Evolutionary conservation across 2,329 filamentous ascomycete species (phyloP).

Genomic region (Ceratocystis papillata): DNA sequence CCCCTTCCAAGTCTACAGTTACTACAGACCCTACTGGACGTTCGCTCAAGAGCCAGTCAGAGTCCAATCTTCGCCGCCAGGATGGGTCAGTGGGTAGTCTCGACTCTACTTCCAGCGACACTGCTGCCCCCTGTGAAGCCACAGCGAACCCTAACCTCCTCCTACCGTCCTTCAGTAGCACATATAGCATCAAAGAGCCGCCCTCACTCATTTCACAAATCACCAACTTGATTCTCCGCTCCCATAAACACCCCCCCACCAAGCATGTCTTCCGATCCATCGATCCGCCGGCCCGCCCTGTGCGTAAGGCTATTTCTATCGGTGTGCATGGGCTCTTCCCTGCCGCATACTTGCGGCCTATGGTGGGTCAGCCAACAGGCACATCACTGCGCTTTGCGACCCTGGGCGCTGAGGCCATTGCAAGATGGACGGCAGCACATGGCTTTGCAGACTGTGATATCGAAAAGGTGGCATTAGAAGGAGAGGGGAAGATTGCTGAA

Average conservation of each 20-base stretch:
- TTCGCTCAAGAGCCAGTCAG: conserved; percentile 17
- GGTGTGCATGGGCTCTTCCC: conserved; percentile 93
- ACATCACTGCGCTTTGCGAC: conserved; percentile 91
- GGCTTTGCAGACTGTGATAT: conserved; percentile 68
- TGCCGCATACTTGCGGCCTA: conserved; percentile 70
- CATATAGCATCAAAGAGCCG: conserved; percentile 55
- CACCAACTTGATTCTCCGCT: conserved; percentile 44
- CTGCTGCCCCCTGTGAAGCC: conserved; percentile 26
- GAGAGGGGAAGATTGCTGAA: conserved; percentile 83
- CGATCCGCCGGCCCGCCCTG: conserved; percentile 47
- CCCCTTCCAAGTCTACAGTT: conserved; percentile 28
- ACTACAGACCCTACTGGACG: conserved; percentile 26
- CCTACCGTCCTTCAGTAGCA: conserved; percentile 57
- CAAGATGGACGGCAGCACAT: conserved; percentile 65
- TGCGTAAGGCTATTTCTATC: conserved; percentile 82
- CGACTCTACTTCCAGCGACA: conserved; percentile 9
- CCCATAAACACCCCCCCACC: conserved; percentile 40
- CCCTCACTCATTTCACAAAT: conserved; percentile 62
- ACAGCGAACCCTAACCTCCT: conserved; percentile 47
- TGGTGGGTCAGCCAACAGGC: conserved; percentile 89
- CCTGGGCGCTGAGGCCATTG: conserved; percentile 72
- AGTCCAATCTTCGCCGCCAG: conserved; percentile 10
- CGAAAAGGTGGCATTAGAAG: conserved; percentile 87
- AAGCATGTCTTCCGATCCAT: conserved; percentile 64
- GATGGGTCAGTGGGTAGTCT: not conserved